Base-by-base conservation (phyloP, 129 eudicot genomes). In the Glebionis coronaria region DNA sequence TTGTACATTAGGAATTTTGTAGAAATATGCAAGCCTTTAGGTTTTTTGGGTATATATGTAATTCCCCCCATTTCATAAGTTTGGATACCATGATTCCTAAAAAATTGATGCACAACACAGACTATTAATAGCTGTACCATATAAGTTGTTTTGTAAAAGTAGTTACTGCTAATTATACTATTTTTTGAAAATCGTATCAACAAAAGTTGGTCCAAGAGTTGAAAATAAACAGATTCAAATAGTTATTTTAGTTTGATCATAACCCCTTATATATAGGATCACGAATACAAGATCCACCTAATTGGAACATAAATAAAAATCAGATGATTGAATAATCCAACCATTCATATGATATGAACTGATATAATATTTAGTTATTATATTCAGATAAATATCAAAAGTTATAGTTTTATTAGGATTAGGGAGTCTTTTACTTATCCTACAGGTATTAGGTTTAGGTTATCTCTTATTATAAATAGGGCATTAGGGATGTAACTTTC, bases 161-260 rank as follows among this genome's bases (percentile, higher is more conserved):
- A 21, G 12, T 44, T 15, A 31, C 28, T 53, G 64, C 71, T 65
- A 40, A 40, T 3, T 35, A 52, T 19, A 52, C 13, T 21, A 14
- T 35, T 18, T 35, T 18, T 40, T 63, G 1, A 9, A 72, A 40
- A n/a, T 53, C 25, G 12, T 19, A 52, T 73, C 56, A 20, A 27
- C 27, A 21, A 25, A 50, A 35, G 50, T 61, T 61, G 20, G 20
- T 40, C 21, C 27, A 12, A 28, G 51, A 31, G 5, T 15, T 35
- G 44, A 61, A 61, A 14, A 20, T 51, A 31, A 4, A 60, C 61
- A 56, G 44, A 52, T 35, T 25, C 54, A 61, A 18, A 50, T 52
- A 25, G n/a, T 40, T 38, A 14, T 46, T 45, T 47, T 59, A 45
- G 73, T 69, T 19, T 20, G 42, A 46, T 60, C 50, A 71, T 47